These are phyloP conservation scores for Pseudogymnoascus sp. DNA, from an alignment of 2,329 filamentous ascomycete genomes.

Conservation along the genomic window DNA sequence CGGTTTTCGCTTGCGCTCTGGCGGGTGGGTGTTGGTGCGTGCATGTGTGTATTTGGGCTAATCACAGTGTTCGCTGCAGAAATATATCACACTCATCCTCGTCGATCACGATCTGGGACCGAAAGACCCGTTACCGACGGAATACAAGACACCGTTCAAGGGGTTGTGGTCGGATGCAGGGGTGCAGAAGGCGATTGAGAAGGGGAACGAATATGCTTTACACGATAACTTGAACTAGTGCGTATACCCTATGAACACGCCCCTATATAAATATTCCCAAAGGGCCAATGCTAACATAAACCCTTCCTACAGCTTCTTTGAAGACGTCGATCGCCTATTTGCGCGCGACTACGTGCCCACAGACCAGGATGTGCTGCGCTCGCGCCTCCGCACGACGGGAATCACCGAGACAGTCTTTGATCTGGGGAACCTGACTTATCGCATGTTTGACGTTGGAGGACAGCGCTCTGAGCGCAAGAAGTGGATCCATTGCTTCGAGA, in stretches of 20 bases:
- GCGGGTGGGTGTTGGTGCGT: background rate
- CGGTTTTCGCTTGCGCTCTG: conserved; percentile 11
- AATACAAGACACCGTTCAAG: conserved; percentile 75
- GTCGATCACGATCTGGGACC: conserved; percentile 74
- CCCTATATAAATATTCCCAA: background rate
- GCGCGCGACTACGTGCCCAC: conserved; percentile 73
- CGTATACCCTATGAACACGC: conserved; percentile 28
- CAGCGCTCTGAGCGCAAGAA: conserved; percentile 70
- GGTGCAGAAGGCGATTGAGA: conserved; percentile 77
- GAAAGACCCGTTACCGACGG: conserved; percentile 69
- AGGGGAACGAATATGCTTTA: conserved; percentile 92
- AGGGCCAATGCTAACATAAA: conserved; percentile 9
- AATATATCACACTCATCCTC: conserved; percentile 67
- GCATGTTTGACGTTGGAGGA: conserved; percentile 83
- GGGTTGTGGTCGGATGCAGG: conserved; percentile 75
- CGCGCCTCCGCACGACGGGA: conserved; percentile 82
- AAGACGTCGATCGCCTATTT: conserved; percentile 68
- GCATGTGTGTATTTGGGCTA: background rate
- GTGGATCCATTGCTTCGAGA: conserved; percentile 74
- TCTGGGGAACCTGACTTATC: conserved; percentile 82
- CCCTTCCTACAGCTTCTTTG: conserved; percentile 61
- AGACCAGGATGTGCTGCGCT: conserved; percentile 90
- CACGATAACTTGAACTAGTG: conserved; percentile 95
- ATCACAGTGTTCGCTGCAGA: conserved; percentile 38
- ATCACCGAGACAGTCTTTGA: conserved; percentile 95